Conservation (phyloP, 257 asterid species). For the Scutellaria baicalensis region DNA sequence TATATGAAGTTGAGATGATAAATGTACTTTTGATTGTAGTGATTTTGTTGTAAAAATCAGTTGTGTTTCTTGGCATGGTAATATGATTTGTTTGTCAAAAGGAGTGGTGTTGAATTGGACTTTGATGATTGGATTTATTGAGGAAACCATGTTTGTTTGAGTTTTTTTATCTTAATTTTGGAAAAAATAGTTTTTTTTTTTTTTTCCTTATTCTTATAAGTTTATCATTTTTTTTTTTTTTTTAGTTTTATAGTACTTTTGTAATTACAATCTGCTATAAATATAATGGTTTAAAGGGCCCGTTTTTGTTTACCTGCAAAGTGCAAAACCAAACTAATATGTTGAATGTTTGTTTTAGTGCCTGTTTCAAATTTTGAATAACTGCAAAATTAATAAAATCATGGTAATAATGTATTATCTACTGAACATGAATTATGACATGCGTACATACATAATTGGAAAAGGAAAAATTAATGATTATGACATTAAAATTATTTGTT, state of each 20-base stretch:
- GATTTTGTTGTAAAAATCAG: constrained; percentile 14
- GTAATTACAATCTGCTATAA: no score
- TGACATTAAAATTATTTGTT: background rate
- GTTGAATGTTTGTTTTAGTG: no score
- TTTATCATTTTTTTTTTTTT: background rate
- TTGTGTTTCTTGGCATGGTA: constrained; percentile 8
- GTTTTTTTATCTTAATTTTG: background rate
- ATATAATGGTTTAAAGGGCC: no score
- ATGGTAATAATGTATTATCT: background rate
- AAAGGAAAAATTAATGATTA: background rate
- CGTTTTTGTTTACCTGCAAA: no score
- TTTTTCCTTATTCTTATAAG: background rate
- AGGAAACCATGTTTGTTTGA: background rate
- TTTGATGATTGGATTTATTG: constrained; percentile 8
- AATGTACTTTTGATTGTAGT: background rate
- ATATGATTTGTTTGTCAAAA: constrained; percentile 9
- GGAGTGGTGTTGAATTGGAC: background rate
- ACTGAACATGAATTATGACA: background rate
- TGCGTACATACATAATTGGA: background rate
- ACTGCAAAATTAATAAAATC: no score
- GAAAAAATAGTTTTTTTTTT: background rate
- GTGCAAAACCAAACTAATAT: no score
- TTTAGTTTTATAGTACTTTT: no score
- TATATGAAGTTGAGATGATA: constrained; percentile 1
- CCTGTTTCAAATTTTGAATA: no score